Conservation (phyloP, 495 filamentous ascomycete species). For the Aspergillus wentii region DNA sequence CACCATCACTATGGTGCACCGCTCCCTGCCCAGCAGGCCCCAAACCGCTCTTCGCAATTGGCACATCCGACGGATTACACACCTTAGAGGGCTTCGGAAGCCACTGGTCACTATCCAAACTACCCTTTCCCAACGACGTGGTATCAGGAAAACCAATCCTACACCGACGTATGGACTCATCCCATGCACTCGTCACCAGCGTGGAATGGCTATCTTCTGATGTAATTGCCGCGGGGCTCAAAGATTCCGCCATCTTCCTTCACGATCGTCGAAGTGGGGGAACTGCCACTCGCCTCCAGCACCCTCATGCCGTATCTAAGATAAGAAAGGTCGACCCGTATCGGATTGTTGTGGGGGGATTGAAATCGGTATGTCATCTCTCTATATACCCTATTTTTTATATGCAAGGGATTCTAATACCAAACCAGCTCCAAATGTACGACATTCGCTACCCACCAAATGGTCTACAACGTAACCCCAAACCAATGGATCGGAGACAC, state of each 20-base stretch:
- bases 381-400: background rate
- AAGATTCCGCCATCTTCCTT: conserved; percentile 31
- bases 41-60: conserved; percentile 33
- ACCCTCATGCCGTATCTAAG: conserved; percentile 29
- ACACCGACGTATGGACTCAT: conserved; percentile 19
- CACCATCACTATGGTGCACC: conserved; percentile 32
- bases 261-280: conserved; percentile 33
- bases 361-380: conserved; percentile 25
- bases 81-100: conserved; percentile 25
- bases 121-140: conserved; percentile 21
- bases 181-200: conserved; percentile 27
- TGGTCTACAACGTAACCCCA: conserved; percentile 23
- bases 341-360: conserved; percentile 31
- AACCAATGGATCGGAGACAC: conserved; percentile 23
- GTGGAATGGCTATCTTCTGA: conserved; percentile 37
- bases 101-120: conserved; percentile 29
- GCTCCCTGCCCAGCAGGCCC: conserved; percentile 25
- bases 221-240: conserved; percentile 33
- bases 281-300: conserved; percentile 27
- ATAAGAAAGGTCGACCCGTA: conserved; percentile 34
- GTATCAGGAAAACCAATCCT: conserved; percentile 9
- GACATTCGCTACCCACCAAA: conserved; percentile 37
- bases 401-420: background rate
- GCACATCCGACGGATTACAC: conserved; percentile 36
- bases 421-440: conserved; percentile 39